Conservation (phyloP, 495 filamentous ascomycete genomes). For the Penicillium samsonianum region DNA sequence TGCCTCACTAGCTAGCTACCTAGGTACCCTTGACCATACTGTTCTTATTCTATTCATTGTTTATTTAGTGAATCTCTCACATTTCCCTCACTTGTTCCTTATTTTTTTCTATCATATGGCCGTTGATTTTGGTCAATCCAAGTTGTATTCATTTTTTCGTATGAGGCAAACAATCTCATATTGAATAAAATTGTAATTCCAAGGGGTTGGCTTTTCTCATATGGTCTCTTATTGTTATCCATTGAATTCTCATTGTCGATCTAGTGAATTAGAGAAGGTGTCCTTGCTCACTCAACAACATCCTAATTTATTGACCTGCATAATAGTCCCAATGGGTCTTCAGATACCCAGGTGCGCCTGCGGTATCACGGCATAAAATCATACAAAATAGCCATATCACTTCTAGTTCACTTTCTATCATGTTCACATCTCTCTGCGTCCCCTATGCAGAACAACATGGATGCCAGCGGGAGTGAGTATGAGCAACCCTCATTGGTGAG, state of each 20-base stretch:
- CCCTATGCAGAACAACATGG: neutral
- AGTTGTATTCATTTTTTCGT: neutral
- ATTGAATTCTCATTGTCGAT: neutral
- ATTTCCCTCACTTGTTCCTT: neutral
- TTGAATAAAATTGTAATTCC: neutral
- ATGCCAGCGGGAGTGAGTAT: neutral
- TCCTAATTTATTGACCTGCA: neutral
- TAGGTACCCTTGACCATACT: neutral
- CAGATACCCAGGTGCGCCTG: neutral
- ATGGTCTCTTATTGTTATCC: neutral
- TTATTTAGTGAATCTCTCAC: neutral
- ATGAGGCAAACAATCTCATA: neutral
- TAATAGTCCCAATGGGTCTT: neutral
- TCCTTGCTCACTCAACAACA: neutral
- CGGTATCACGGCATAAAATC: neutral
- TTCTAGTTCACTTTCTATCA: neutral
- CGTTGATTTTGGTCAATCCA: neutral
- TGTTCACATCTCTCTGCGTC: neutral
- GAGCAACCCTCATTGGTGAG: neutral
- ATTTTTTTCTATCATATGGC: neutral
- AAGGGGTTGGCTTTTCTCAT: neutral
- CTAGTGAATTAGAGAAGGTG: neutral
- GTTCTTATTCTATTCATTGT: neutral
- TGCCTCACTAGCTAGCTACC: too few relatives aligned
- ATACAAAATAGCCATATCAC: neutral